Evolutionary conservation across 2,329 filamentous ascomycete genomes (phyloP), one percentile per base, ranked within the genome.

Genomic region (Xylaria sp.): DNA sequence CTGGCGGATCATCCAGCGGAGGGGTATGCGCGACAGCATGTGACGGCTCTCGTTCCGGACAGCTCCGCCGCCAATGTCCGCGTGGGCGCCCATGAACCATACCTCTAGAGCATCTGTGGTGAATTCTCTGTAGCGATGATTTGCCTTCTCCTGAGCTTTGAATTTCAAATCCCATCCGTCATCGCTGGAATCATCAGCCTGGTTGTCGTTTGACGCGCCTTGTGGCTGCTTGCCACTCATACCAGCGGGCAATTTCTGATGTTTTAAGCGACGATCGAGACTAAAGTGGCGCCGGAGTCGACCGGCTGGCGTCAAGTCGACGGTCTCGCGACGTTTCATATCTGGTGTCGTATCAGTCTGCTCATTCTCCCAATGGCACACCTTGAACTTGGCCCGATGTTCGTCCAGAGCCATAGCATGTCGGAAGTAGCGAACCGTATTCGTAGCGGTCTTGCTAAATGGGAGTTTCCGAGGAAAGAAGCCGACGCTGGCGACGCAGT

Each of bases 371-470:
- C 67, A 71, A 13, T 71, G 69, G 31, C 66, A 69, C 33, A 71
- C 67, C 23, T 69, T 69, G 67, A 71, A 71, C 13, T 69, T 71
- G 39, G 67, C 69, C 2, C 66, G 62, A 31, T 69, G 69, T 28
- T 69, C 69, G 25, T 69, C 69, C 1, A 71, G 56, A 23, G 69
- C 69, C 69, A 69, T 69, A 10, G 69, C 69, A 20, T 71, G 66
- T 3, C 69, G 49, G 20, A 71, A 67, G 23, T 71, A 69, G 20
- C 39, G 67, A 25, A 71, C 67, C 10, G 63, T 66, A 23, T 71
- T 69, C 8, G 62, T 69, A 4, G 67, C 66, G 0, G 54, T 59
- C 52, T 71, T 71, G 57, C 67, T 69, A 41, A 71, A 71, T 2
- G 66, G 66, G n/a, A 69, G 67, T 25, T 66, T 69, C 1, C 69